Conservation (phyloP, 192 early-diverging fungal species). For the Backusella psychrophila region DNA sequence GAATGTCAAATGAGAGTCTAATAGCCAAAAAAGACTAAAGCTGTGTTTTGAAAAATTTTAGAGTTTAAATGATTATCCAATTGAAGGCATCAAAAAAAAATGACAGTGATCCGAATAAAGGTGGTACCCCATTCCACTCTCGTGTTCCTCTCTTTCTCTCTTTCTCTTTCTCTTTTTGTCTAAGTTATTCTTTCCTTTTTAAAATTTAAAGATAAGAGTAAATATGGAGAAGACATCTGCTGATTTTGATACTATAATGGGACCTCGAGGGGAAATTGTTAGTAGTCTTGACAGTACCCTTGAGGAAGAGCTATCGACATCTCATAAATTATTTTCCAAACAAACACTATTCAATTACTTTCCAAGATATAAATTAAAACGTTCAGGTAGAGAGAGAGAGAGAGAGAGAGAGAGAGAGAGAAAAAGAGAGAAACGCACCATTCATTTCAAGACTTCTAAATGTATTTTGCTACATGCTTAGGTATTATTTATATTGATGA, state of each 20-base stretch:
- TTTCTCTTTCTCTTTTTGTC: background rate
- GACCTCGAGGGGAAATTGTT: background rate
- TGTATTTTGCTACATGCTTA: background rate
- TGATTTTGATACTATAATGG: background rate
- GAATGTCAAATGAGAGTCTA: background rate
- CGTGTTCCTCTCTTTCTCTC: background rate
- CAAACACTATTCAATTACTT: slow-evolving; percentile 30
- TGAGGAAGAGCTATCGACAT: background rate
- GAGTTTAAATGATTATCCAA: background rate
- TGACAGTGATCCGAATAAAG: background rate
- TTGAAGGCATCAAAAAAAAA: background rate
- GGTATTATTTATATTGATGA: slow-evolving; percentile 39
- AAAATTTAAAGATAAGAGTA: background rate
- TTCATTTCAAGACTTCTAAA: background rate
- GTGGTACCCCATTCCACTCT: background rate
- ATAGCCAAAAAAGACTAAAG: background rate
- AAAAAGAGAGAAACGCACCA: background rate
- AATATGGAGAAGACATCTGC: background rate
- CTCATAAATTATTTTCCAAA: slow-evolving; percentile 3
- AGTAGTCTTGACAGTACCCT: background rate
- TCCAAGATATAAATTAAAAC: slow-evolving; percentile 34
- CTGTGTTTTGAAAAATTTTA: background rate
- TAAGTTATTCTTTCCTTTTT: background rate
- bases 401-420: background rate
- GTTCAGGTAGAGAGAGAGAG: slow-evolving; percentile 15